Evolutionary conservation across 805 yeast species (phyloP).

Genomic region (Yarrowia sp.): DNA sequence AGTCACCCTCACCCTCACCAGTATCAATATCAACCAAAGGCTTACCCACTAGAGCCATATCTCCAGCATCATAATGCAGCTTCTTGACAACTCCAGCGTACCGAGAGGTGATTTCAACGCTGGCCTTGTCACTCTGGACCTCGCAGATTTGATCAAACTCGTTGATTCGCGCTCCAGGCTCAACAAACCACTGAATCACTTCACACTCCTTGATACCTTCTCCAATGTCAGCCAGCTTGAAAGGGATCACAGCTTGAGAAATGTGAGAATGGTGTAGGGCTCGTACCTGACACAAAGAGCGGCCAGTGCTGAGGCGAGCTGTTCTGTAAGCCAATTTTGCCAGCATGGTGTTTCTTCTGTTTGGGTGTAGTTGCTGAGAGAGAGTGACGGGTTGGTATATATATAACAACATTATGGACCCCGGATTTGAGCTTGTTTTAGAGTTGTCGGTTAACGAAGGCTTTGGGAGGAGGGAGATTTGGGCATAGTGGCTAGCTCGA

Average conservation of each 20-base stretch:
- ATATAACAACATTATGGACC: not conserved
- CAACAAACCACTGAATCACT: conserved; percentile 42
- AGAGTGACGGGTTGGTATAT: not conserved
- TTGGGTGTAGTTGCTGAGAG: not conserved
- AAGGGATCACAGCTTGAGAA: conserved; percentile 33
- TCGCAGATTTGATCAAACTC: conserved; percentile 41
- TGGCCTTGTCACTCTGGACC: conserved; percentile 41
- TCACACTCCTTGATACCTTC: conserved; percentile 42
- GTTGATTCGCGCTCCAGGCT: conserved; percentile 40
- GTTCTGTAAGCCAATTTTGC: conserved; percentile 25
- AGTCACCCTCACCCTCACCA: conserved; percentile 29
- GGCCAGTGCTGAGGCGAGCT: conserved; percentile 11
- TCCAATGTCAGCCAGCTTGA: conserved; percentile 40
- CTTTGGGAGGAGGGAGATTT: conserved; percentile 1
- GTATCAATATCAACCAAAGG: conserved; percentile 40
- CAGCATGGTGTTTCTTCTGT: not conserved
- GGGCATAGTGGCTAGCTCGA: not conserved
- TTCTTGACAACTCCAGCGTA: conserved; percentile 38
- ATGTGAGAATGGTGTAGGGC: not conserved
- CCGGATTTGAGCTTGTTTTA: conserved; percentile 24
- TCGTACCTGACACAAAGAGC: not conserved
- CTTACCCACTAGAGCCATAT: conserved; percentile 40
- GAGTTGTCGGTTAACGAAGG: conserved; percentile 26
- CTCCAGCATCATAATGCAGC: conserved; percentile 39
- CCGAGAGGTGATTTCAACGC: conserved; percentile 41